Evolutionary conservation across 106 monocot genomes (phyloP), one percentile per base, ranked within the genome.

Genomic region (Chionographis japonica): DNA sequence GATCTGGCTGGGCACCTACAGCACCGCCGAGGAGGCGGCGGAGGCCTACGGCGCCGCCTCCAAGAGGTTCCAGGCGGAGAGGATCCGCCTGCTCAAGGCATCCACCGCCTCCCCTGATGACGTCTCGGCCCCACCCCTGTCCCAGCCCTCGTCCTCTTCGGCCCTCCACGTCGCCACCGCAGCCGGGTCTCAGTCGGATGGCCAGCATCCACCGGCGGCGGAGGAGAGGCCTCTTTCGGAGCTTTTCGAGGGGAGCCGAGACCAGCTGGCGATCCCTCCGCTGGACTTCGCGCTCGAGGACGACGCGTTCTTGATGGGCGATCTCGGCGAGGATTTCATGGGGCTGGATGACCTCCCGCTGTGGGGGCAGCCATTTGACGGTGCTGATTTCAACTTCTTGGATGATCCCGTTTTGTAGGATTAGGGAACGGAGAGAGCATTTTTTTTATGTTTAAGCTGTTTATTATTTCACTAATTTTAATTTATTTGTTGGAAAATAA

Each of bases 1-100:
- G 11, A 18, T 39, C 5, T 82, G 81, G 81, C 72, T 82, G 4
- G 81, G 81, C 50, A 82, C 81, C 12, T 82, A 53, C 68, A 57
- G 63, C 50, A 77, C 77, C 1, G 68, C 60, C 15, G 76, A 77
- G 63, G 68, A 77, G 50, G 81, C 81, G n/a, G 61, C 67, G 6
- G 9, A 59, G 38, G 81, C 77, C 19, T 82, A 82, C 56, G 40
- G 50, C 8, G 19, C 41, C 2, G 77, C 72, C 9, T 56, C 17
- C 42, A 20, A 15, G 41, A 4, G 64, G 9, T 16, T 73, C 3
- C 9, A 56, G 35, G 55, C 37, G 15, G 55, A 73, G 56, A 64
- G 27, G 73, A 36, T 3, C 15, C 19, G 40, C 18, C 10, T 43
- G 15, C 27, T 12, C 18, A 4, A 14, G 1, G 14, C 56, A 1